Conservation (phyloP, 768 basidiomycete species). For the Sporobolomyces pararoseus region DNA sequence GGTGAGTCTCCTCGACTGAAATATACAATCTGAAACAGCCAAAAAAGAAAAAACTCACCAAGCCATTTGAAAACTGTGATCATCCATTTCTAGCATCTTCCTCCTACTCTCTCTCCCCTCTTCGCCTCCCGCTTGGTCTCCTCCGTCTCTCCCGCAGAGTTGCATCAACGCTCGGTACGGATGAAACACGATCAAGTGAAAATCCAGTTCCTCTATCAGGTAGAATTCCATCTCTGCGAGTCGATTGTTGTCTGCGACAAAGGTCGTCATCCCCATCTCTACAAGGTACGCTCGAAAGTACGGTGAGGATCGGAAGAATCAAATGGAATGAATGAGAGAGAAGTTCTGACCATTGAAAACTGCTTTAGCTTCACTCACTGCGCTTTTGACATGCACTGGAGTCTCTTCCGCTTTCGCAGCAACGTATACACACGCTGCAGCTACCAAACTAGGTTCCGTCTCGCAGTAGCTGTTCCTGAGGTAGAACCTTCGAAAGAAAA, state of each 20-base stretch:
- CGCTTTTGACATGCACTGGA: slow-evolving; percentile 87
- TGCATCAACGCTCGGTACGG: slow-evolving; percentile 83
- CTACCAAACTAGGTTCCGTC: slow-evolving; percentile 88
- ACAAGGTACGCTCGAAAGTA: too few relatives aligned
- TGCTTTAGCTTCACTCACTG: slow-evolving; percentile 73
- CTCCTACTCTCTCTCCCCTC: slow-evolving; percentile 57
- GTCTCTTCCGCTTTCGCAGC: slow-evolving; percentile 97
- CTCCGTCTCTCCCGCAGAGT: slow-evolving; percentile 49
- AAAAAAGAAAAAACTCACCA: slow-evolving; percentile 58
- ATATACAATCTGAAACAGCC: neutral
- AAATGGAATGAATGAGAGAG: too few relatives aligned
- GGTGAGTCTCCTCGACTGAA: too few relatives aligned
- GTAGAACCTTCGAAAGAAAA: slow-evolving; percentile 96
- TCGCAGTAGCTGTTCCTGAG: slow-evolving; percentile 88
- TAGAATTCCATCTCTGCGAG: slow-evolving; percentile 98
- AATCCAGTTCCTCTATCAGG: slow-evolving; percentile 90
- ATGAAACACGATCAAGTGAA: slow-evolving; percentile 87
- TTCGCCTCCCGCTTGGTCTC: slow-evolving; percentile 30
- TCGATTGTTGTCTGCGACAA: slow-evolving; percentile 71
- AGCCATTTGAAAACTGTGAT: slow-evolving; percentile 77
- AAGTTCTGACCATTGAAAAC: slow-evolving; percentile 61
- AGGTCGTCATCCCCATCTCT: slow-evolving; percentile 71
- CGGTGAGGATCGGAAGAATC: too few relatives aligned
- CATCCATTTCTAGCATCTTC: slow-evolving; percentile 69
- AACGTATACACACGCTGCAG: slow-evolving; percentile 89